phyloP scores from a whole-genome alignment of 2,329 filamentous ascomycete genomes.

The Aurifilum marmelostoma region DNA sequence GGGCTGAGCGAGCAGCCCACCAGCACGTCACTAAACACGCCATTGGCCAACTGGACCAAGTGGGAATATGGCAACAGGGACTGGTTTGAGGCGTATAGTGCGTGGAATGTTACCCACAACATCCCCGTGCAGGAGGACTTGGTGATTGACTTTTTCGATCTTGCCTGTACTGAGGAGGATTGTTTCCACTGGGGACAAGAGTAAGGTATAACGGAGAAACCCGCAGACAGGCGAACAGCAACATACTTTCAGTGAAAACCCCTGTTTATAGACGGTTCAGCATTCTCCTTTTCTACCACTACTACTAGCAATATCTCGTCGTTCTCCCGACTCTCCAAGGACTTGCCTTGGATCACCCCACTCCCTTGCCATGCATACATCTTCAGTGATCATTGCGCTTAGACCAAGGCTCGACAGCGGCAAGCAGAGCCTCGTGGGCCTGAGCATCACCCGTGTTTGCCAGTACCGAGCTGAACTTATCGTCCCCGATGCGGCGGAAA shows the following conservation, averaged over 20 bases:
- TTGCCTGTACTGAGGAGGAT: conserved; percentile 37
- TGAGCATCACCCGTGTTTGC: conserved; percentile 42
- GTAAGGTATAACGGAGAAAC: no score
- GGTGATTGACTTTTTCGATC: conserved; percentile 43
- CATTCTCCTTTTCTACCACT: no score
- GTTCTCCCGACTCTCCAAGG: neutral
- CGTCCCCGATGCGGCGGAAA: conserved; percentile 40
- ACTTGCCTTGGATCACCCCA: neutral
- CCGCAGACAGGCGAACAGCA: no score
- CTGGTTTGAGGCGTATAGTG: conserved; percentile 47
- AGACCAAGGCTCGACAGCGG: conserved; percentile 46
- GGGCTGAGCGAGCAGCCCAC: conserved; percentile 39
- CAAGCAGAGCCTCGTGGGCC: conserved; percentile 45
- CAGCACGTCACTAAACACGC: conserved; percentile 37
- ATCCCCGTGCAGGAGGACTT: conserved; percentile 44
- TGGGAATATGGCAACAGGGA: conserved; percentile 40
- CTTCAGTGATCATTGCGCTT: conserved; percentile 43
- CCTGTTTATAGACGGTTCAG: no score
- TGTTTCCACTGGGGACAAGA: conserved; percentile 46
- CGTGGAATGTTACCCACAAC: conserved; percentile 43
- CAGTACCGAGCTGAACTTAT: conserved; percentile 41
- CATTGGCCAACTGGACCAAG: conserved; percentile 43
- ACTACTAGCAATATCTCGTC: neutral
- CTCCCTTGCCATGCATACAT: no score
- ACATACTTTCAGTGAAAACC: no score